Conservation (phyloP, 192 early-diverging fungal species). For the Coemansia sp. region DNA sequence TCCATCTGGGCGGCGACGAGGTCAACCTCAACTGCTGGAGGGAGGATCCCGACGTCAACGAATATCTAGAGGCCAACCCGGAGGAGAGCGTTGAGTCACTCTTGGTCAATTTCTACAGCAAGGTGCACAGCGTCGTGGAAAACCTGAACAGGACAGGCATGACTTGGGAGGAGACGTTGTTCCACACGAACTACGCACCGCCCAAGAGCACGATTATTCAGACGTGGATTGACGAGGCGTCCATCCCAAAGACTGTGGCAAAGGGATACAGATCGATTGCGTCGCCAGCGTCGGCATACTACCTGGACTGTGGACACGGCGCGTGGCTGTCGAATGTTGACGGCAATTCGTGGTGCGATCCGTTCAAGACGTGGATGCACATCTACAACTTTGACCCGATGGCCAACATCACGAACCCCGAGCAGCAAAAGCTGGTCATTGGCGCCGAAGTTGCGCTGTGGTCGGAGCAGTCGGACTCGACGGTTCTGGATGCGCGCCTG, state of each 20-base stretch:
- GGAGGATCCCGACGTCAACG: slow-evolving; percentile 55
- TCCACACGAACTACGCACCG: slow-evolving; percentile 58
- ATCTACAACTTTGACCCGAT: slow-evolving; percentile 70
- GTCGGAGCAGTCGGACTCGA: slow-evolving; percentile 68
- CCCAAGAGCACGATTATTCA: slow-evolving; percentile 70
- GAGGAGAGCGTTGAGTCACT: slow-evolving; percentile 38
- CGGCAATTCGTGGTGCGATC: slow-evolving; percentile 75
- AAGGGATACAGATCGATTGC: slow-evolving; percentile 71
- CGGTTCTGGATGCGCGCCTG: slow-evolving; percentile 62
- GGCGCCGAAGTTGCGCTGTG: slow-evolving; percentile 74
- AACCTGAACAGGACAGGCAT: slow-evolving; percentile 63
- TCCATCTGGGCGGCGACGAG: slow-evolving; percentile 83
- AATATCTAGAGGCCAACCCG: slow-evolving; percentile 37
- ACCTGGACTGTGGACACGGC: slow-evolving; percentile 81
- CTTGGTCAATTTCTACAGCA: slow-evolving; percentile 58
- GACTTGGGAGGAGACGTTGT: slow-evolving; percentile 82
- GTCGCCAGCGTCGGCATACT: slow-evolving; percentile 64
- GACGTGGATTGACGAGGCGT: slow-evolving; percentile 69
- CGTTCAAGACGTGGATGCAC: slow-evolving; percentile 77
- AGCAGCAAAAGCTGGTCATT: slow-evolving; percentile 63
- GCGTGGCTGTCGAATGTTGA: slow-evolving; percentile 70
- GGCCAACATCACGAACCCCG: slow-evolving; percentile 56
- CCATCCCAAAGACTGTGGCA: slow-evolving; percentile 59
- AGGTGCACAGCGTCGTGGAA: slow-evolving; percentile 57
- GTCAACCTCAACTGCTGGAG: slow-evolving; percentile 73